Conservation (phyloP, 1,284 basidiomycete genomes). For the Coriolopsis trogii region DNA sequence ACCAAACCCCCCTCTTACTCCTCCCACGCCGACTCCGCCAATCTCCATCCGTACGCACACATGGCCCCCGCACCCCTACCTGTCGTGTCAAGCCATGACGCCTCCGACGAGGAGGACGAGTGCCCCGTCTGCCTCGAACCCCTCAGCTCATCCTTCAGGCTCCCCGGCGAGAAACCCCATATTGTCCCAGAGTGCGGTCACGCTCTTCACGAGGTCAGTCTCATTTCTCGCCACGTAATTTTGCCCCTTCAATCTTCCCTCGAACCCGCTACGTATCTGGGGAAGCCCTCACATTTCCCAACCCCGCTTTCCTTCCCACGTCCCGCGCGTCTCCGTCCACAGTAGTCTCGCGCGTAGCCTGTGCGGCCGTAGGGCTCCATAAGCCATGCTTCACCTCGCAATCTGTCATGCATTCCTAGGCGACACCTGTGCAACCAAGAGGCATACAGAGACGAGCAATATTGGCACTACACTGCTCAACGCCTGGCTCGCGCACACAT, state of each 20-base stretch:
- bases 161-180: conserved; percentile 95
- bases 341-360: background rate
- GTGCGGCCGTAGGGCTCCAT: background rate
- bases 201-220: conserved; percentile 85
- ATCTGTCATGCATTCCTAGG: too few species aligned
- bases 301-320: conserved; percentile 15
- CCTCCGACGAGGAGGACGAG: conserved; percentile 75
- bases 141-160: conserved; percentile 83
- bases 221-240: conserved; percentile 3
- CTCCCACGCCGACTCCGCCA: conserved; percentile 23
- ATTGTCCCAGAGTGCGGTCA: conserved; percentile 98
- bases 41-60: conserved; percentile 50
- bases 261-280: background rate
- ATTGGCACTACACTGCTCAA: too few species aligned
- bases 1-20: conserved; percentile 25
- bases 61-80: conserved; percentile 66
- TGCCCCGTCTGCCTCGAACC: conserved; percentile 93
- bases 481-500: too few species aligned
- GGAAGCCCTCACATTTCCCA: conserved; percentile 2
- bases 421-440: too few species aligned
- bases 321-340: conserved; percentile 1
- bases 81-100: conserved; percentile 65
- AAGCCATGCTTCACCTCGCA: too few species aligned
- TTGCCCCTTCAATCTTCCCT: background rate
- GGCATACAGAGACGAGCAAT: too few species aligned